Base-by-base conservation (phyloP, 495 filamentous ascomycete genomes). In the Aspergillus panamensis region DNA sequence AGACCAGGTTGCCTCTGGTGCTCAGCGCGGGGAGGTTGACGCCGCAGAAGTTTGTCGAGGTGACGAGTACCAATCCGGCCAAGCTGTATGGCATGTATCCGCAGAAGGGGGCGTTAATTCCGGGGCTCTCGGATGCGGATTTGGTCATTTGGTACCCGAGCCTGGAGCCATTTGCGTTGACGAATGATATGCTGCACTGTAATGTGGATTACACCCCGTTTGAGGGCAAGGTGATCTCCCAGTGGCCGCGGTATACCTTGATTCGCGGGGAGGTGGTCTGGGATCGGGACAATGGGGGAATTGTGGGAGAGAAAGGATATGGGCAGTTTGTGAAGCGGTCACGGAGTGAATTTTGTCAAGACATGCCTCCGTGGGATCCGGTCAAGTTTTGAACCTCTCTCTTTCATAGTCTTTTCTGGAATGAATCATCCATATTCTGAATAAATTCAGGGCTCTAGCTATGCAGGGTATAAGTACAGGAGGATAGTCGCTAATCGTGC, bases 211-310 rank as follows among this genome's bases (percentile, higher is more conserved):
- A 85, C 60, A 84, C 82, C 14, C 82, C 82, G 2, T 87, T 75
- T 62, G 84, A 86, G 66, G 83, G 82, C 7, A 72, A 71, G 55
- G 62, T 54, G 19, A 56, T 85, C n/a, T 68, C 68, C 19, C 80
- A 85, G 43, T 87, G 83, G 83, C 83, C 82, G 7, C 67, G 82
- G 40, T 85, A 82, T 61, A 86, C 83, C 0, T 66, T 86, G 12
- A 57, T 87, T 8, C 71, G 83, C 21, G 83, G 83, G 2, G 65
- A 80, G 53, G 76, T 85, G 0, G 74, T 85, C 3, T 87, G 82
- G 80, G 80, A 80, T 55, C 69, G 74, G 17, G 78, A 82, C 49
- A 66, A 74, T 19, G 80, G 72, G 16, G 80, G 80, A 12, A 48
- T 82, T 5, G 59, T 80, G 6, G 81, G 79, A 0, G 60, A 69